These are phyloP conservation scores for Haberlea rhodopensis DNA, from an alignment of 257 asterid species.

Conservation along the genomic window DNA sequence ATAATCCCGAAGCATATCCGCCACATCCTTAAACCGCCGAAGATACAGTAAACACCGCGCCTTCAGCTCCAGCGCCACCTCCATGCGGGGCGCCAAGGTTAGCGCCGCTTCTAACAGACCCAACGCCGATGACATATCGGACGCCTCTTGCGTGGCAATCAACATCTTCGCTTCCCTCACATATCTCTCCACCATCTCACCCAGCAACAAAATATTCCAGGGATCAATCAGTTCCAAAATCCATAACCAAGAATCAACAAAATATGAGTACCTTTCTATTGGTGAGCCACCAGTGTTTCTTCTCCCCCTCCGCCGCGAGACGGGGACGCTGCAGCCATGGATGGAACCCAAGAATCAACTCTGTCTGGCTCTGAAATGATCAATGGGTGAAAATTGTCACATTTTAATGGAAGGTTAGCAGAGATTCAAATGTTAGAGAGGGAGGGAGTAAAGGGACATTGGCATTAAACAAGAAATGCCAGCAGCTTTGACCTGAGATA, in stretches of 20 bases:
- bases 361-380: not conserved
- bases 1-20: slow-evolving; percentile 81
- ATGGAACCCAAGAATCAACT: slow-evolving; percentile 31
- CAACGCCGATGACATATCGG: slow-evolving; percentile 62
- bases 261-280: slow-evolving; percentile 57
- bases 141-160: slow-evolving; percentile 64
- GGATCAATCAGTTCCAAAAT: slow-evolving; percentile 4
- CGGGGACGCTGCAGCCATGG: slow-evolving; percentile 66
- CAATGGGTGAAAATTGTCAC: slow-evolving; percentile 2
- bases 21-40: slow-evolving; percentile 85
- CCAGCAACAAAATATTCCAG: slow-evolving; percentile 7
- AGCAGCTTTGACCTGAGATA: slow-evolving; percentile 70
- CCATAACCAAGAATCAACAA: slow-evolving; percentile 8
- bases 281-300: slow-evolving; percentile 94
- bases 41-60: slow-evolving; percentile 75
- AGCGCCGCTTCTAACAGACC: slow-evolving; percentile 74
- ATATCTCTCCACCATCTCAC: slow-evolving; percentile 83
- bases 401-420: slow-evolving; percentile 15
- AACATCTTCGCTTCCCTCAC: slow-evolving; percentile 71
- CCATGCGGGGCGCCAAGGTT: slow-evolving; percentile 78
- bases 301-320: slow-evolving; percentile 49
- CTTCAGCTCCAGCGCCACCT: slow-evolving; percentile 69
- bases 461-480: slow-evolving; percentile 48
- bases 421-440: slow-evolving; percentile 31
- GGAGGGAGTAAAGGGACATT: slow-evolving; percentile 20